These are phyloP conservation scores for Trichaptum fuscoviolaceum DNA, from an alignment of 768 basidiomycete genomes.

Conservation along the genomic window DNA sequence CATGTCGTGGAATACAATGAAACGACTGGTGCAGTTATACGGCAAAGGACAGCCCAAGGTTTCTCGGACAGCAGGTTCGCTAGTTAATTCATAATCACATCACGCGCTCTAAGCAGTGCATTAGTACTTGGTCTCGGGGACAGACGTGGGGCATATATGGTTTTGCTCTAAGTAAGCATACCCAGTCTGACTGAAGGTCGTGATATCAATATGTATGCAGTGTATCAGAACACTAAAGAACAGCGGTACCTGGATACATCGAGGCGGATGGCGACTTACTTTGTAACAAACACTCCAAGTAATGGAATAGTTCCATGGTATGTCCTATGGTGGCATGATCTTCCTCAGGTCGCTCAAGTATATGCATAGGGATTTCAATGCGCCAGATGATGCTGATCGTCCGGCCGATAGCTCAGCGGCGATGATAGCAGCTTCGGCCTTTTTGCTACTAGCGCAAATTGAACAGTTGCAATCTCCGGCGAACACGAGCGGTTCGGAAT, in stretches of 20 bases:
- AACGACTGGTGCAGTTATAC: slow-evolving; percentile 15
- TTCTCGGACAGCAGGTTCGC: slow-evolving; percentile 13
- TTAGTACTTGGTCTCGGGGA: slow-evolving; percentile 25
- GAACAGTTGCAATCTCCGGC: slow-evolving; percentile 28
- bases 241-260: slow-evolving; percentile 54
- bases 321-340: slow-evolving; percentile 11
- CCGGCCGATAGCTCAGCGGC: slow-evolving; percentile 70
- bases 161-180: slow-evolving; percentile 19
- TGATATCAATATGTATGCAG: slow-evolving; percentile 26
- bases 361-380: slow-evolving; percentile 62
- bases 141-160: slow-evolving; percentile 27
- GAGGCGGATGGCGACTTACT: slow-evolving; percentile 52
- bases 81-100: too few relatives aligned
- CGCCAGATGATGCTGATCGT: slow-evolving; percentile 44
- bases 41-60: slow-evolving; percentile 18
- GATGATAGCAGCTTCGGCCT: slow-evolving; percentile 52
- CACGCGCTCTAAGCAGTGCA: not conserved
- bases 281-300: slow-evolving; percentile 52
- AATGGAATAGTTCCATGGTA: slow-evolving; percentile 66
- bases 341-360: slow-evolving; percentile 6
- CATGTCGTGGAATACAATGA: slow-evolving; percentile 19
- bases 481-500: slow-evolving; percentile 23
- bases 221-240: slow-evolving; percentile 52
- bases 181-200: not conserved
- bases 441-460: slow-evolving; percentile 49